Conservation (phyloP, 2,329 filamentous ascomycete species). For the Arthrinium puccinioides region DNA sequence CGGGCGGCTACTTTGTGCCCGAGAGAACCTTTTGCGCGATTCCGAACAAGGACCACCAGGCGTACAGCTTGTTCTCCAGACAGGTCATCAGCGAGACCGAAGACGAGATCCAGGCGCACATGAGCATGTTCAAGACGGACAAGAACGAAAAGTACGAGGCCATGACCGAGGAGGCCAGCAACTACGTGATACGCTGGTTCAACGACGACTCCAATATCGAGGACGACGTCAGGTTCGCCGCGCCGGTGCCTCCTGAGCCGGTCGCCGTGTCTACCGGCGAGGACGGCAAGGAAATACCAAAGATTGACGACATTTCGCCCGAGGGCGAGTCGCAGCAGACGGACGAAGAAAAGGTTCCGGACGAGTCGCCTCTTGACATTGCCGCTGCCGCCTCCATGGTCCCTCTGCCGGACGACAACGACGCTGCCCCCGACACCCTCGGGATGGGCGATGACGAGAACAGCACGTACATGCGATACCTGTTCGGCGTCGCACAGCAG, state of each 20-base stretch:
- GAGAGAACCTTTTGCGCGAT: constrained; percentile 77
- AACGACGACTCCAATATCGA: constrained; percentile 34
- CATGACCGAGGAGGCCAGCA: constrained; percentile 53
- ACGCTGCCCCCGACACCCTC: constrained; percentile 20
- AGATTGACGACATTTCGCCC: constrained; percentile 13
- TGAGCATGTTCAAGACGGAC: constrained; percentile 55
- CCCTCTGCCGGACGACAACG: constrained; percentile 35
- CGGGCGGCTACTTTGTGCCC: constrained; percentile 50
- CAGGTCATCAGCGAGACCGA: constrained; percentile 55
- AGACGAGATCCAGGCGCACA: constrained; percentile 69
- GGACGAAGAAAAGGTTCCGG: constrained; percentile 19
- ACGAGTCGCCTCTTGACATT: constrained; percentile 43
- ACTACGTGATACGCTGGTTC: constrained; percentile 52
- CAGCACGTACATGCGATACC: constrained; percentile 39
- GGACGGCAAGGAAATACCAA: constrained; percentile 21
- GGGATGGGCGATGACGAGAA: constrained; percentile 26
- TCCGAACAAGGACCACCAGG: constrained; percentile 41
- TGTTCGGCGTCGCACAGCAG: constrained; percentile 41
- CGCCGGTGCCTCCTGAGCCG: constrained; percentile 29
- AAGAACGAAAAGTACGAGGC: constrained; percentile 57
- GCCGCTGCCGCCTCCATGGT: constrained; percentile 43
- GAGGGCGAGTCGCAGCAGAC: not conserved
- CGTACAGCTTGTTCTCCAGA: constrained; percentile 38
- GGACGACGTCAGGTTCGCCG: constrained; percentile 40
- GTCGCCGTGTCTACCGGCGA: constrained; percentile 24